Conservation (phyloP, 2,329 filamentous ascomycete species). For the Domatiomyces globalis region DNA sequence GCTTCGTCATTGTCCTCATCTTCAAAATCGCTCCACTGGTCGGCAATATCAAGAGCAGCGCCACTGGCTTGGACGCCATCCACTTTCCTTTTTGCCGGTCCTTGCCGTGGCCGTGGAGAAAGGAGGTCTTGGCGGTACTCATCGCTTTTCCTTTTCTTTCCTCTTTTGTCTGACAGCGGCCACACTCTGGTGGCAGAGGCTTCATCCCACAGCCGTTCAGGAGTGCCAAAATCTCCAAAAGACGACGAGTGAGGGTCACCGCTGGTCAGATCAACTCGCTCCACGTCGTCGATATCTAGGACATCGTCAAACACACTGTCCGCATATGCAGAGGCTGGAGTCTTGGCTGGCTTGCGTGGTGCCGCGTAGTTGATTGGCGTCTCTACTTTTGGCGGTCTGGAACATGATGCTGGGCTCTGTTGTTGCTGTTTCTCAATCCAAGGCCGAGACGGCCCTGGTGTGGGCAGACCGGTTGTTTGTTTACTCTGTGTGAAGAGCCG, state of each 20-base stretch:
- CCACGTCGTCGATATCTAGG: slow-evolving; percentile 31
- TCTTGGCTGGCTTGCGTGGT: slow-evolving; percentile 5
- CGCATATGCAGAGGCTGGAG: slow-evolving; percentile 5
- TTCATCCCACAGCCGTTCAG: slow-evolving; percentile 31
- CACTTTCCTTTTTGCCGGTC: neutral
- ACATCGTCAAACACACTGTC: slow-evolving; percentile 14
- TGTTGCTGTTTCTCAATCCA: neutral
- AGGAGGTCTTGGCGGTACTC: slow-evolving; percentile 23
- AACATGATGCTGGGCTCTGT: neutral
- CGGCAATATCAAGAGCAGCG: neutral
- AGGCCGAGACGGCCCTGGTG: slow-evolving; percentile 10
- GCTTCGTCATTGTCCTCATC: slow-evolving; percentile 4
- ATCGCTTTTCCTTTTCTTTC: slow-evolving; percentile 37
- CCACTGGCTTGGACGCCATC: neutral
- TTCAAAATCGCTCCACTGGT: slow-evolving; percentile 7
- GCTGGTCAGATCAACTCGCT: slow-evolving; percentile 21
- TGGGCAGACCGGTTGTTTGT: slow-evolving; percentile 8
- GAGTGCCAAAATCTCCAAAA: slow-evolving; percentile 28
- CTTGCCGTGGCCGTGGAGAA: slow-evolving; percentile 4
- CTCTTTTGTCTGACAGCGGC: slow-evolving; percentile 24
- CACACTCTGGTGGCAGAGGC: slow-evolving; percentile 27
- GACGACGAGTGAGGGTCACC: slow-evolving; percentile 26
- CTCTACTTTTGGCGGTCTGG: slow-evolving; percentile 3
- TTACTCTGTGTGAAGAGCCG: slow-evolving; percentile 21
- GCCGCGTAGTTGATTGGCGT: slow-evolving; percentile 15